phyloP scores from a whole-genome alignment of 495 filamentous ascomycete genomes.

The Neurospora discreta region DNA sequence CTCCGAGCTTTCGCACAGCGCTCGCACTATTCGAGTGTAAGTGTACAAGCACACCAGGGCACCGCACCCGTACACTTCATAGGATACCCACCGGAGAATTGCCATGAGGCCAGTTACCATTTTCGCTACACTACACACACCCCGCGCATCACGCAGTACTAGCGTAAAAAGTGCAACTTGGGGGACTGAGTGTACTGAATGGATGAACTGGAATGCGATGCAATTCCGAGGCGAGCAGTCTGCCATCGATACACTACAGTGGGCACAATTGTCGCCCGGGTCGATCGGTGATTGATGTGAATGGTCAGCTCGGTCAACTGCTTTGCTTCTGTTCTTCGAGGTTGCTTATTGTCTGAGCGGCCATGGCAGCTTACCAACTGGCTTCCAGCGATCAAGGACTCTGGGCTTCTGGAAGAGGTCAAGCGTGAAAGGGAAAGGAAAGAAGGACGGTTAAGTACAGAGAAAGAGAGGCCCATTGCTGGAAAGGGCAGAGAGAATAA shows the following conservation, averaged over 20 bases:
- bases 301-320: background rate
- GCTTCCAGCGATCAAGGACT: background rate
- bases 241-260: background rate
- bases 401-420: background rate
- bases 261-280: background rate
- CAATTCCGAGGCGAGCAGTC: background rate
- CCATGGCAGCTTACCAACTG: background rate
- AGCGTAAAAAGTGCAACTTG: background rate
- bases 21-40: too few relatives aligned
- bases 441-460: background rate
- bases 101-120: background rate
- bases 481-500: background rate
- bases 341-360: background rate
- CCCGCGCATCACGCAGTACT: background rate
- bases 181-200: background rate
- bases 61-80: background rate
- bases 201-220: background rate
- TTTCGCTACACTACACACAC: background rate
- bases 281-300: background rate
- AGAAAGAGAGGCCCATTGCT: background rate
- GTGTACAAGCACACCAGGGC: background rate
- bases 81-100: background rate
- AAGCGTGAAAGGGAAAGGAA: background rate
- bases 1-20: background rate
- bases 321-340: background rate